Evolutionary conservation across 2,329 filamentous ascomycete species (phyloP).

Genomic region (Sporothrix globosa): DNA sequence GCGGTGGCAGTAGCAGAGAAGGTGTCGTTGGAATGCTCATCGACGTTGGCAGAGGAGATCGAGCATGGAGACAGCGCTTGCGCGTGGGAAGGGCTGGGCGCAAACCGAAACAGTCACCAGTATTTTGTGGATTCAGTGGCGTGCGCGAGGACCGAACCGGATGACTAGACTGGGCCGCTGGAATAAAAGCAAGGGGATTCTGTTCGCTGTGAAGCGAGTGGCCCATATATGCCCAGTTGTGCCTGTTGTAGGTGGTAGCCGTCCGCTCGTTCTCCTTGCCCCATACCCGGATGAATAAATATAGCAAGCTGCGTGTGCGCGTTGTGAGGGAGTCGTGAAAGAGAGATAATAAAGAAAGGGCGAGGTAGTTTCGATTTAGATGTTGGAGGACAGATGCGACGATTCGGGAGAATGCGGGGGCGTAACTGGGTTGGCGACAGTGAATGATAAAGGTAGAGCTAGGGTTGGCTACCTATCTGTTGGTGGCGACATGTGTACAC

Average conservation of each 20-base stretch:
- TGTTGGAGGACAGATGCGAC: background rate
- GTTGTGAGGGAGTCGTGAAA: background rate
- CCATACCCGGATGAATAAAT: background rate
- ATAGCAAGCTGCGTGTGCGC: background rate
- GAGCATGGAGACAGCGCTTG: background rate
- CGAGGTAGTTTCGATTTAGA: background rate
- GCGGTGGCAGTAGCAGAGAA: slow-evolving; percentile 7
- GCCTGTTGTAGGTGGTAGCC: background rate
- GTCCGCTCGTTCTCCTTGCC: background rate
- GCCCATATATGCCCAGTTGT: slow-evolving; percentile 2
- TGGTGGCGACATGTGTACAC: background rate
- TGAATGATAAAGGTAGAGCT: background rate
- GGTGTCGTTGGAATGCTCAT: slow-evolving; percentile 14
- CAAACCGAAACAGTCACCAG: background rate
- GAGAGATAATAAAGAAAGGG: too few species aligned
- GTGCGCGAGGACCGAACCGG: slow-evolving; percentile 6
- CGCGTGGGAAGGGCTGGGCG: background rate
- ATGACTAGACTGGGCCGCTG: slow-evolving; percentile 5
- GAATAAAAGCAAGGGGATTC: background rate
- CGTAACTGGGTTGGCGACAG: background rate
- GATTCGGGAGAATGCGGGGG: slow-evolving; percentile 12
- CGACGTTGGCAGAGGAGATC: background rate
- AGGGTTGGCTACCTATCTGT: background rate
- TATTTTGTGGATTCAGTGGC: background rate
- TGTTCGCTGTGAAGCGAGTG: background rate